Conservation (phyloP, 805 yeast genomes). For the Blastobotrys chiropterorum region DNA sequence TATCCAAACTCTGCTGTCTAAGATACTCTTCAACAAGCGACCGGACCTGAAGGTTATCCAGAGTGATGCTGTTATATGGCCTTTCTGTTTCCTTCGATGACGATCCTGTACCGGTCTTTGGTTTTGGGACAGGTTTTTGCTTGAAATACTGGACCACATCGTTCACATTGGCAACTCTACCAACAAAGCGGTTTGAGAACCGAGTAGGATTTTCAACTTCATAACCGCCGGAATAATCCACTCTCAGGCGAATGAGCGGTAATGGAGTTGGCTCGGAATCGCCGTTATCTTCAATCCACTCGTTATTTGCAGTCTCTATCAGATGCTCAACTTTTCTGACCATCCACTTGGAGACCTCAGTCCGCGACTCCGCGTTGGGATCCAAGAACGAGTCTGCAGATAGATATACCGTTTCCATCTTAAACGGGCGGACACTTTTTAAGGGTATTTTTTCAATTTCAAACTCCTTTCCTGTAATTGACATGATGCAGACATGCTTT, state of each 20-base stretch:
- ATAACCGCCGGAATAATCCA: conserved; percentile 84
- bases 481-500: conserved; percentile 69
- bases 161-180: conserved; percentile 83
- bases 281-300: conserved; percentile 35
- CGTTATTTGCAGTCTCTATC: conserved; percentile 51
- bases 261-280: conserved; percentile 45
- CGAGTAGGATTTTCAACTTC: conserved; percentile 88
- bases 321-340: conserved; percentile 58
- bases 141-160: conserved; percentile 72
- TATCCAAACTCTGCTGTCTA: conserved; percentile 47
- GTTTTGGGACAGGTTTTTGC: conserved; percentile 30
- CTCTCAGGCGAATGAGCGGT: conserved; percentile 76
- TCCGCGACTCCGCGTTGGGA: conserved; percentile 49
- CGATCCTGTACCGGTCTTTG: conserved; percentile 14
- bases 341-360: conserved; percentile 55
- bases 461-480: conserved; percentile 52
- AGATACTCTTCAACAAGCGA: conserved; percentile 58
- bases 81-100: background rate
- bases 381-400: conserved; percentile 40
- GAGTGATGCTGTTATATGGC: conserved; percentile 14
- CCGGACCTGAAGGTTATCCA: conserved; percentile 49
- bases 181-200: conserved; percentile 85
- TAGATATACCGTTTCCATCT: conserved; percentile 59
- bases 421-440: conserved; percentile 75
- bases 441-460: conserved; percentile 55